Evolutionary conservation across 2,329 filamentous ascomycete species (phyloP).

Genomic region (Aspergillus hiratsukae): DNA sequence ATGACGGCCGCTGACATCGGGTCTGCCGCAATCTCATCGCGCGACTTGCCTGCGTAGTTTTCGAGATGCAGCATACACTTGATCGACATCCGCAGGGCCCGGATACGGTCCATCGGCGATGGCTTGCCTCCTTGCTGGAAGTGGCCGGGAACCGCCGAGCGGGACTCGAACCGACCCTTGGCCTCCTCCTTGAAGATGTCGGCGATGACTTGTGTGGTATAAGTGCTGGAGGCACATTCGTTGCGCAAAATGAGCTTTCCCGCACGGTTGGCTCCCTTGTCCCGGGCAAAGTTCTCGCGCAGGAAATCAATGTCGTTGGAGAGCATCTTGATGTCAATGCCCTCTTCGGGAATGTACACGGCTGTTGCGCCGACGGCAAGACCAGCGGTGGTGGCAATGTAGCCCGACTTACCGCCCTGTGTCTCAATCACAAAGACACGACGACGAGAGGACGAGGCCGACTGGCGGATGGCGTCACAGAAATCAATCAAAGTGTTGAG

Average conservation of each 20-base stretch:
- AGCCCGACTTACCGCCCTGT: slow-evolving; percentile 90
- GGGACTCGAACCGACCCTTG: slow-evolving; percentile 84
- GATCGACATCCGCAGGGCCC: slow-evolving; percentile 86
- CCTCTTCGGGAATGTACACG: slow-evolving; percentile 96
- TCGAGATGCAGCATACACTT: slow-evolving; percentile 93
- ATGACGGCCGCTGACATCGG: slow-evolving; percentile 75
- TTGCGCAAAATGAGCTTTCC: slow-evolving; percentile 96
- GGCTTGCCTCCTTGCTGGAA: slow-evolving; percentile 92
- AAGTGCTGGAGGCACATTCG: slow-evolving; percentile 85
- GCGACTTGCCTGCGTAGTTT: slow-evolving; percentile 61
- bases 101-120: slow-evolving; percentile 91
- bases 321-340: slow-evolving; percentile 89
- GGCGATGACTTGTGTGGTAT: slow-evolving; percentile 88
- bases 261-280: slow-evolving; percentile 82
- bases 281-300: slow-evolving; percentile 75
- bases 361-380: slow-evolving; percentile 87
- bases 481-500: slow-evolving; percentile 92
- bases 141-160: slow-evolving; percentile 87
- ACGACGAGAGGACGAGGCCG: slow-evolving; percentile 85
- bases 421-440: slow-evolving; percentile 98
- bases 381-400: slow-evolving; percentile 85
- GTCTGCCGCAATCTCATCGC: slow-evolving; percentile 67
- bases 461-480: slow-evolving; percentile 97
- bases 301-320: slow-evolving; percentile 85
- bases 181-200: slow-evolving; percentile 95